Evolutionary conservation across 768 basidiomycete genomes (phyloP).

Genomic region (Tubosaeta sp.): DNA sequence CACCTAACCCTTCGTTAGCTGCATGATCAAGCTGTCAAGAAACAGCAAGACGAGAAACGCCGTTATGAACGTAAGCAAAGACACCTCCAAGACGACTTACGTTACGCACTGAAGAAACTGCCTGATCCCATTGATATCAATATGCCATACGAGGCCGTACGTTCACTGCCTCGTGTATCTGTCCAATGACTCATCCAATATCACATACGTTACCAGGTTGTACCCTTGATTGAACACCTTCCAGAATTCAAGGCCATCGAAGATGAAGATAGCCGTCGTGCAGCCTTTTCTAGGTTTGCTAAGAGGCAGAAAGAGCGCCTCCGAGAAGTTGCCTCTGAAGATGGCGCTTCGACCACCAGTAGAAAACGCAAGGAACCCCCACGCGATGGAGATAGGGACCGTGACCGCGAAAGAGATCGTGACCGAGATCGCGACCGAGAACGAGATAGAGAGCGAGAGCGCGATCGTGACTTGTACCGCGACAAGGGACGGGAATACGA

Average conservation of each 20-base stretch:
- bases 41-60: constrained; percentile 83
- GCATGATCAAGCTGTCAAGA: constrained; percentile 63
- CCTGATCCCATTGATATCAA: constrained; percentile 75
- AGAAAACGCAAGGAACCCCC: constrained; percentile 74
- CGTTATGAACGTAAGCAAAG: constrained; percentile 79
- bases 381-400: constrained; percentile 46
- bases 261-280: constrained; percentile 77
- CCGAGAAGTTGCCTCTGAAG: constrained; percentile 73
- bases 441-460: constrained; percentile 21
- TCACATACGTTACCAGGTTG: constrained; percentile 39
- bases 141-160: constrained; percentile 75
- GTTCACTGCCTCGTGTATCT: constrained; percentile 18
- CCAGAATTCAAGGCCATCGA: constrained; percentile 85
- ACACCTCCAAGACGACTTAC: constrained; percentile 90
- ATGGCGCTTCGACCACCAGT: constrained; percentile 75
- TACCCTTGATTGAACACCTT: constrained; percentile 75
- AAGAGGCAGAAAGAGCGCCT: constrained; percentile 91
- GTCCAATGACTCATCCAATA: not conserved
- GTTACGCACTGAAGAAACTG: constrained; percentile 91
- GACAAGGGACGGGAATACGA: constrained; percentile 35
- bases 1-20: constrained; percentile 45
- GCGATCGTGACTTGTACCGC: constrained; percentile 26
- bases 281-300: constrained; percentile 84
- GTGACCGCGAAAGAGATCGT: constrained; percentile 38
- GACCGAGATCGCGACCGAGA: constrained; percentile 29